phyloP scores from a whole-genome alignment of 2,329 filamentous ascomycete species.

The Sarocladium strictum region DNA sequence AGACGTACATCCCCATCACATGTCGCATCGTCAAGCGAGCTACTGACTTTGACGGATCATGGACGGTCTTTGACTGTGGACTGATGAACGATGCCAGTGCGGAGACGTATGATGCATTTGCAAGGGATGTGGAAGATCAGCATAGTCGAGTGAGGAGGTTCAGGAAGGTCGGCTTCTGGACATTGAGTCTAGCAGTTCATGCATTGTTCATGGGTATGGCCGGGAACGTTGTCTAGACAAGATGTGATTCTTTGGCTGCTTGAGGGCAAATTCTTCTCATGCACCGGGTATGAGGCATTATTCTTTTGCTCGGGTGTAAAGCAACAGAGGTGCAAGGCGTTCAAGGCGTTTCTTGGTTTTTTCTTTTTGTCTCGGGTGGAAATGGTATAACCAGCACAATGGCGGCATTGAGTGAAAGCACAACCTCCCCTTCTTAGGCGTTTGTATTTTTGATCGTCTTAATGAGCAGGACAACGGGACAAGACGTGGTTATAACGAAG shows the following conservation, averaged over 20 bases:
- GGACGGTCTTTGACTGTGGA: constrained; percentile 90
- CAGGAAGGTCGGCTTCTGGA: constrained; percentile 97
- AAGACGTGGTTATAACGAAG: neutral
- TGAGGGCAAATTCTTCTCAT: no score
- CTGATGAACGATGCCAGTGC: constrained; percentile 89
- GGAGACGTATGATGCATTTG: constrained; percentile 93
- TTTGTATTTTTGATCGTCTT: no score
- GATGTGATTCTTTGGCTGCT: neutral
- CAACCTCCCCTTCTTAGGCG: neutral
- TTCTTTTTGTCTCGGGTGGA: neutral
- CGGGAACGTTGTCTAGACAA: constrained; percentile 58
- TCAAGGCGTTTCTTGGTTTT: neutral
- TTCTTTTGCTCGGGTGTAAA: neutral
- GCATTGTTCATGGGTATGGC: constrained; percentile 93
- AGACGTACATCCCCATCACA: constrained; percentile 90
- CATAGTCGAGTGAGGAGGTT: constrained; percentile 79
- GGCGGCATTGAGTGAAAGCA: neutral
- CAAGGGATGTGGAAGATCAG: constrained; percentile 82
- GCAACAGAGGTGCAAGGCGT: neutral
- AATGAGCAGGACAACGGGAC: neutral
- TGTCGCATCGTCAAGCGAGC: constrained; percentile 89
- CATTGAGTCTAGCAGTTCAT: constrained; percentile 83
- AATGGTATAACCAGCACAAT: neutral
- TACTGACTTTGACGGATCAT: constrained; percentile 88
- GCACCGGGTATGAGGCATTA: neutral